Evolutionary conservation across 768 basidiomycete species (phyloP).

Genomic region (Amanita rubescens): DNA sequence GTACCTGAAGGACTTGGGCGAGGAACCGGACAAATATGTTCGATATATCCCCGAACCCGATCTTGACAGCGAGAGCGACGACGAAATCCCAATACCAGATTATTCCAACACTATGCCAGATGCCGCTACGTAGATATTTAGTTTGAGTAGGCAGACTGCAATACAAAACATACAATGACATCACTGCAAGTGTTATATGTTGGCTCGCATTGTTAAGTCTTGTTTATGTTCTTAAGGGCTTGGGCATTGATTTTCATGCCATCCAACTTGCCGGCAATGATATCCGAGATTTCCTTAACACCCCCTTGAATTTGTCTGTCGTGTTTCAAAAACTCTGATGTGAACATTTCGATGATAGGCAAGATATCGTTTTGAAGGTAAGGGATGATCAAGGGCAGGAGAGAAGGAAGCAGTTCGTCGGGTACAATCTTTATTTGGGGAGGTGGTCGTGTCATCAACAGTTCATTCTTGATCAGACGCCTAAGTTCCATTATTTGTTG

Average conservation of each 20-base stretch:
- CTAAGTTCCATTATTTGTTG: constrained; percentile 18
- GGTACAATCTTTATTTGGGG: constrained; percentile 11
- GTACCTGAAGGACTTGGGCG: constrained; percentile 47
- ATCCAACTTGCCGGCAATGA: background rate
- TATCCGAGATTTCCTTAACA: background rate
- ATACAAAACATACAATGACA: background rate
- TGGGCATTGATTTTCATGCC: background rate
- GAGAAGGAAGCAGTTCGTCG: constrained; percentile 13
- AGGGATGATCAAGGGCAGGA: constrained; percentile 1
- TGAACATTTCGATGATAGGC: constrained; percentile 10
- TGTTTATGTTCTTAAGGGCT: background rate
- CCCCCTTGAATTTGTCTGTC: background rate
- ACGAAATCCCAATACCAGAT: background rate
- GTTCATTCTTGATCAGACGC: constrained; percentile 18
- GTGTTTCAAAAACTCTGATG: background rate
- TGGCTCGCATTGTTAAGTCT: background rate
- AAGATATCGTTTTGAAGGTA: background rate
- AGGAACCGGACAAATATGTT: constrained; percentile 55
- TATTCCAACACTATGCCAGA: background rate
- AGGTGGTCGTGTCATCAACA: constrained; percentile 11
- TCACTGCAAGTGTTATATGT: background rate
- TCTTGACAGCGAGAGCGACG: constrained; percentile 33
- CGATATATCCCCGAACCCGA: constrained; percentile 57
- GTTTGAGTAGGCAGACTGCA: background rate
- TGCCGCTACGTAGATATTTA: background rate